Percentiles rank a stretch among this genome's conserved stretches.
phyloP scores from a whole-genome alignment of 208 protist species.

The Acanthamoeba castellanii region DNA sequence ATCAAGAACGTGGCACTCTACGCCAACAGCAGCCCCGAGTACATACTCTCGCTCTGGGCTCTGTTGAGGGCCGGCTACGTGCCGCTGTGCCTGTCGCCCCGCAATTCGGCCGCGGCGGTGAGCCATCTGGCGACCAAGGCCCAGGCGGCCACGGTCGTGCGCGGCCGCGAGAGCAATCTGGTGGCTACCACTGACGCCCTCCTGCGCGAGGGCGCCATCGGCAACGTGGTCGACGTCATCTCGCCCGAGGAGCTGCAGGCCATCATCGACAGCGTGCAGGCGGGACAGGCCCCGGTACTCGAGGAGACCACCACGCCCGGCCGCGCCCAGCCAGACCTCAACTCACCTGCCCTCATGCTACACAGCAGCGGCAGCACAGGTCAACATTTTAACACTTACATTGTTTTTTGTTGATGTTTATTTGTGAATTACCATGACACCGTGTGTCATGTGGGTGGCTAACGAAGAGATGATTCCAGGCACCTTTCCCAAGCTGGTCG shows the following conservation, averaged over 20 bases:
- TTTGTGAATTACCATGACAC: too few relatives aligned
- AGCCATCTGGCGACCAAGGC: neutral
- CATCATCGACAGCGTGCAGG: neutral
- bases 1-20: neutral
- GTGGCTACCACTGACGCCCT: neutral
- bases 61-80: conserved; percentile 14
- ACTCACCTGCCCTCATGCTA: neutral
- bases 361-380: conserved; percentile 39
- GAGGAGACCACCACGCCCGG: neutral
- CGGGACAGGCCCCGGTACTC: neutral
- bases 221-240: neutral
- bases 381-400: too few relatives aligned
- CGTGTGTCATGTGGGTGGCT: too few relatives aligned
- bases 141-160: neutral
- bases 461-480: neutral
- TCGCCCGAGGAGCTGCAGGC: neutral
- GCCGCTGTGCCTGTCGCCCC: neutral
- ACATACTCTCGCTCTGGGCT: neutral
- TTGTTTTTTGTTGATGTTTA: too few relatives aligned
- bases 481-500: neutral
- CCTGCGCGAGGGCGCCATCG: neutral
- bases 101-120: neutral
- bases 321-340: neutral
- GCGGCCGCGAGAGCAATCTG: conserved; percentile 1
- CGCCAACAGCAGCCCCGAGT: conserved; percentile 59